These are phyloP conservation scores for Apiospora marii DNA, from an alignment of 2,329 filamentous ascomycete genomes.

Conservation along the genomic window DNA sequence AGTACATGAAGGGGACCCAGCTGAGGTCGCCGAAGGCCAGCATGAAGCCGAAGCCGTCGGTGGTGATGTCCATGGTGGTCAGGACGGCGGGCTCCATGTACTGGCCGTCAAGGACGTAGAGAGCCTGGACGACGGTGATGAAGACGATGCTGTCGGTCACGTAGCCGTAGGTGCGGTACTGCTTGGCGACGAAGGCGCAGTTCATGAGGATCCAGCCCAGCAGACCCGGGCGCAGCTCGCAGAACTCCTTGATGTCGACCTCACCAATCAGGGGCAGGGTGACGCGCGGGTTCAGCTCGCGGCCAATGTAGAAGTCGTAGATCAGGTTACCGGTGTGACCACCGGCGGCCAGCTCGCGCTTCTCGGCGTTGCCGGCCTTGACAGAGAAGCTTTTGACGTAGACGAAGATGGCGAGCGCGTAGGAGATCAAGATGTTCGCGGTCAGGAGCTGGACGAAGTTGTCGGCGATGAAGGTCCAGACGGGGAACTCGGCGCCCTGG, in stretches of 20 bases:
- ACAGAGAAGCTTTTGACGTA: slow-evolving; percentile 86
- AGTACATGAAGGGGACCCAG: slow-evolving; percentile 93
- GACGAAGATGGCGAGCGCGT: slow-evolving; percentile 75
- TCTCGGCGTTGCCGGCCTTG: slow-evolving; percentile 73
- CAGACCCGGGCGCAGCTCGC: slow-evolving; percentile 91
- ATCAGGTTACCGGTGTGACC: slow-evolving; percentile 84
- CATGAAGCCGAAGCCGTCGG: slow-evolving; percentile 96
- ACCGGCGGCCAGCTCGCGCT: slow-evolving; percentile 81
- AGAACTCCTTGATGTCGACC: slow-evolving; percentile 89
- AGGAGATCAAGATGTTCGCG: slow-evolving; percentile 80
- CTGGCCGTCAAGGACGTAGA: slow-evolving; percentile 86
- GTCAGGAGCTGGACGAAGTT: slow-evolving; percentile 90
- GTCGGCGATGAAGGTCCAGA: slow-evolving; percentile 93
- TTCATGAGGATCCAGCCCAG: slow-evolving; percentile 89
- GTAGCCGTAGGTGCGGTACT: slow-evolving; percentile 84
- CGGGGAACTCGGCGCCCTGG: slow-evolving; percentile 81
- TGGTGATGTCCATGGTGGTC: slow-evolving; percentile 93
- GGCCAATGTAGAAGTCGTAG: slow-evolving; percentile 97
- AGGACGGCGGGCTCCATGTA: slow-evolving; percentile 89
- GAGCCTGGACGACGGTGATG: slow-evolving; percentile 76
- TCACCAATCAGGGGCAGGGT: slow-evolving; percentile 81
- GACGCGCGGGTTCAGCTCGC: slow-evolving; percentile 90
- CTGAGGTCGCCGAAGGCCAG: slow-evolving; percentile 89
- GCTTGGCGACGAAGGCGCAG: slow-evolving; percentile 83
- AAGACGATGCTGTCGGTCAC: slow-evolving; percentile 88